Conservation (phyloP, 2,329 filamentous ascomycete species). For the Neoarthrinium moseri region DNA sequence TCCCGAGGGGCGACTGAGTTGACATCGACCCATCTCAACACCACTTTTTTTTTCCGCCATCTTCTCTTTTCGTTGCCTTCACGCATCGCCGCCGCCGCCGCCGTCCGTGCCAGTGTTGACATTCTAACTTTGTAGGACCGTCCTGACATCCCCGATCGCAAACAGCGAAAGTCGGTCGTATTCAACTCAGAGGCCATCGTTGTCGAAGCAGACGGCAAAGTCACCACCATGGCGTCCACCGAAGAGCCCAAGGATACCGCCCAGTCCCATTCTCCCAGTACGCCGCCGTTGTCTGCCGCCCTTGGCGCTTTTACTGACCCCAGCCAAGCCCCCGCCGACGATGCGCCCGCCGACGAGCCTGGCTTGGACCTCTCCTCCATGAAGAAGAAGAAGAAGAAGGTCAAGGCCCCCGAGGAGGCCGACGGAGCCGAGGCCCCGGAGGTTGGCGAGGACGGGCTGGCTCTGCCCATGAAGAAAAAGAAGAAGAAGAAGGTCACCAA, state of each 20-base stretch:
- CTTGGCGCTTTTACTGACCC: constrained; percentile 55
- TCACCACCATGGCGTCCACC: constrained; percentile 72
- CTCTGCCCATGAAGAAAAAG: constrained; percentile 81
- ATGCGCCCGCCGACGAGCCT: constrained; percentile 46
- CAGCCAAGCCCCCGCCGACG: constrained; percentile 38
- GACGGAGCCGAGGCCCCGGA: constrained; percentile 48
- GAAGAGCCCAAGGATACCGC: constrained; percentile 79
- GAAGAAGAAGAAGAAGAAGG: constrained; percentile 75
- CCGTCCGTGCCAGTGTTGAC: too few species aligned
- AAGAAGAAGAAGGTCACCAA: constrained; percentile 48
- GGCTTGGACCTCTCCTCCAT: constrained; percentile 68
- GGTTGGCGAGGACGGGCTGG: constrained; percentile 59
- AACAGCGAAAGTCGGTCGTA: constrained; percentile 88
- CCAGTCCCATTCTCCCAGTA: constrained; percentile 73
- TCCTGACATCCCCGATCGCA: constrained; percentile 49
- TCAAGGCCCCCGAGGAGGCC: constrained; percentile 53
- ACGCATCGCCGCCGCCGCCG: not conserved
- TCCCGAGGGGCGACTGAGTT: too few species aligned
- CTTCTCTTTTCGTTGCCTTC: constrained; percentile 17
- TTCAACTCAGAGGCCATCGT: constrained; percentile 87
- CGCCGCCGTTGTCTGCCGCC: constrained; percentile 56
- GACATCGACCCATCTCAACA: not conserved
- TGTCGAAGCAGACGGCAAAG: constrained; percentile 85
- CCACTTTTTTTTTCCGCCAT: constrained; percentile 5
- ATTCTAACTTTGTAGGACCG: constrained; percentile 21